Conservation (phyloP, 2,329 filamentous ascomycete species). For the Pseudogymnoascus verrucosus region DNA sequence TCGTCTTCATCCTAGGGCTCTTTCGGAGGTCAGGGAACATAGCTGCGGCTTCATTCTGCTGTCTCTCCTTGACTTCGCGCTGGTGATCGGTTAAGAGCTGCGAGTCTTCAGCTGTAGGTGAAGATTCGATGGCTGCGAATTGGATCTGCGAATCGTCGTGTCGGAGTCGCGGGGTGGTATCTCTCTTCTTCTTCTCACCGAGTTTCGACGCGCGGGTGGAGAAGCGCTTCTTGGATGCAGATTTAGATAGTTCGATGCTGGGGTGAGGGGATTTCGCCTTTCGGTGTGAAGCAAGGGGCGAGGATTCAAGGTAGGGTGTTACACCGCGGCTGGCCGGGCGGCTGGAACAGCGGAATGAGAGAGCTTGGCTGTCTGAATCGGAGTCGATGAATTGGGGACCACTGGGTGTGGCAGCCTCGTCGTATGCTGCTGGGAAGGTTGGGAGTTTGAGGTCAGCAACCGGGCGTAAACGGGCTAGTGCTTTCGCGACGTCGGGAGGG, state of each 20-base stretch:
- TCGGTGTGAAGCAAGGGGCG: neutral
- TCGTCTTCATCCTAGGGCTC: constrained; percentile 32
- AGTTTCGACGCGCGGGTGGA: constrained; percentile 28
- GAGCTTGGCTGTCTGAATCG: constrained; percentile 7
- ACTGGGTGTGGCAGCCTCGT: constrained; percentile 15
- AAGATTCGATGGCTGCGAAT: constrained; percentile 61
- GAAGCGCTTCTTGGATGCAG: constrained; percentile 17
- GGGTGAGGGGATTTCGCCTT: neutral
- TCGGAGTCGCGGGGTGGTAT: constrained; percentile 46
- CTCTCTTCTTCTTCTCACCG: constrained; percentile 28
- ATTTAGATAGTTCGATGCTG: constrained; percentile 12
- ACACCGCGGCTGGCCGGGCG: neutral
- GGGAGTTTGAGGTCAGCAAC: constrained; percentile 45
- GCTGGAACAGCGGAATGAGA: neutral
- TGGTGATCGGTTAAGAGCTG: constrained; percentile 74
- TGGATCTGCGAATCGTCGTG: constrained; percentile 79
- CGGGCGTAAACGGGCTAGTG: constrained; percentile 52
- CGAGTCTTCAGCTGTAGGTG: constrained; percentile 51
- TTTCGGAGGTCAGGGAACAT: constrained; percentile 63
- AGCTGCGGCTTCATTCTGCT: constrained; percentile 52
- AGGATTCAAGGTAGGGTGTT: constrained; percentile 18
- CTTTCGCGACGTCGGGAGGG: constrained; percentile 53
- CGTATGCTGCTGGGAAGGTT: constrained; percentile 33
- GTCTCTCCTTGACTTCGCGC: constrained; percentile 66
- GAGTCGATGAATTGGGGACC: constrained; percentile 37